A percentile compares a stretch with the other conserved stretches of the same genome.
phyloP scores from a whole-genome alignment of 331 rosid species.

The Arachis monticola region DNA sequence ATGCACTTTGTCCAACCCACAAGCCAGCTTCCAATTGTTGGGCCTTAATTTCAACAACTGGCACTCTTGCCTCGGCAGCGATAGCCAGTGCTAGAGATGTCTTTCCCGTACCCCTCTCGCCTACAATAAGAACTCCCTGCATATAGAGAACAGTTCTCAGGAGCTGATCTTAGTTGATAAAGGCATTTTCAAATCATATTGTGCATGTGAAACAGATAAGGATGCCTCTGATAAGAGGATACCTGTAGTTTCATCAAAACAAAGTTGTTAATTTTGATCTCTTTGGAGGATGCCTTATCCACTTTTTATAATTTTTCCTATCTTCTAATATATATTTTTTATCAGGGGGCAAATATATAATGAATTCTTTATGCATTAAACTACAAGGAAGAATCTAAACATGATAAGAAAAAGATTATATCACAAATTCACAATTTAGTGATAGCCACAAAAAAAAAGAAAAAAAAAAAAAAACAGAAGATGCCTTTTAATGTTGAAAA shows the following conservation, averaged over 20 bases:
- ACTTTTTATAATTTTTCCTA: neutral
- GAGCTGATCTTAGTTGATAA: slow-evolving; percentile 27
- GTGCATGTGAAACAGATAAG: neutral
- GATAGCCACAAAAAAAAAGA: neutral
- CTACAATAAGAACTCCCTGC: slow-evolving; percentile 97
- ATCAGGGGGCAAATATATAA: neutral
- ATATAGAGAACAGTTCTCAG: slow-evolving; percentile 40
- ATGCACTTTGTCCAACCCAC: slow-evolving; percentile 99
- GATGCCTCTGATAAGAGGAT: too few relatives aligned
- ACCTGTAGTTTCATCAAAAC: too few relatives aligned
- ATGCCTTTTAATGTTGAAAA: slow-evolving; percentile 17
- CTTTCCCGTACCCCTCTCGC: slow-evolving; percentile 98
- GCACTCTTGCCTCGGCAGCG: slow-evolving; percentile 98
- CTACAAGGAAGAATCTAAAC: slow-evolving; percentile 24
- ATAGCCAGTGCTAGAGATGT: slow-evolving; percentile 96
- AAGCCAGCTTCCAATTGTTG: slow-evolving; percentile 94
- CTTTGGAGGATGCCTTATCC: neutral
- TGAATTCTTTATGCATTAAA: slow-evolving; percentile 13
- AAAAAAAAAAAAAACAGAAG: neutral
- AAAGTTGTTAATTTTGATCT: neutral
- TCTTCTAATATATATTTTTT: neutral
- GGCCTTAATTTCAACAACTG: slow-evolving; percentile 88
- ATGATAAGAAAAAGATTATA: slow-evolving; percentile 21
- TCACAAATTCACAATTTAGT: slow-evolving; percentile 3
- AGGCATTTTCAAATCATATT: slow-evolving; percentile 29